A percentile compares a stretch with the other conserved stretches of the same genome.
Conservation (phyloP, 2,329 filamentous ascomycete species). For the Ceratocystis smalleyi region DNA sequence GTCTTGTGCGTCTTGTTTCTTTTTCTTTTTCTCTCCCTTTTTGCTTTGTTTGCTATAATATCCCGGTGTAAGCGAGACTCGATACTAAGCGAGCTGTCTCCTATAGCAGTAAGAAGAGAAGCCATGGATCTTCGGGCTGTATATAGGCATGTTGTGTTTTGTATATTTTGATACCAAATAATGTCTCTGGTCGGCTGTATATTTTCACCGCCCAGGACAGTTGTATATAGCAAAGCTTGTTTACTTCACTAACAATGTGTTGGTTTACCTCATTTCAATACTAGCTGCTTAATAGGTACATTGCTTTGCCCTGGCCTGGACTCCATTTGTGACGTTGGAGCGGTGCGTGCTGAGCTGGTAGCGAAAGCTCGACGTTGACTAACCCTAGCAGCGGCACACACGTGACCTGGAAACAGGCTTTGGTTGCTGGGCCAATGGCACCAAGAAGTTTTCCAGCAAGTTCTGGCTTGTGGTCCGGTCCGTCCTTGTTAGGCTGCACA, state of each 20-base stretch:
- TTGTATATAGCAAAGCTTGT: background rate
- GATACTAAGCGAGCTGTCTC: too few species aligned
- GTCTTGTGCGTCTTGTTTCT: too few species aligned
- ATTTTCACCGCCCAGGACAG: background rate
- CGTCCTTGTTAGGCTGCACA: background rate
- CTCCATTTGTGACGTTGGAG: too few species aligned
- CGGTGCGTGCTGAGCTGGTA: too few species aligned
- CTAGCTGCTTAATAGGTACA: background rate
- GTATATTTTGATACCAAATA: slow-evolving; percentile 5
- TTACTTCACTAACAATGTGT: background rate
- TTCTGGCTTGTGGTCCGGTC: background rate
- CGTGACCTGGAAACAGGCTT: background rate
- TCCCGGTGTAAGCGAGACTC: too few species aligned
- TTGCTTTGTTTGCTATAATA: background rate
- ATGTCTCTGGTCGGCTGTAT: background rate
- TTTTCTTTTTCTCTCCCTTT: background rate
- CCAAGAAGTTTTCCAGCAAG: slow-evolving; percentile 1
- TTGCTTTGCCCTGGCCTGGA: background rate
- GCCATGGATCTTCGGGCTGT: too few species aligned
- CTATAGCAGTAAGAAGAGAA: too few species aligned
- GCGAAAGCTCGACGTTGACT: background rate
- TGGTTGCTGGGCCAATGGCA: slow-evolving; percentile 13
- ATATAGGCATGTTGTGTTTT: background rate
- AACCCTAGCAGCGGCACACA: background rate
- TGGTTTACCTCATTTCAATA: too few species aligned